These are phyloP conservation scores for Solanum okadae DNA, from an alignment of 257 asterid species.

Conservation along the genomic window DNA sequence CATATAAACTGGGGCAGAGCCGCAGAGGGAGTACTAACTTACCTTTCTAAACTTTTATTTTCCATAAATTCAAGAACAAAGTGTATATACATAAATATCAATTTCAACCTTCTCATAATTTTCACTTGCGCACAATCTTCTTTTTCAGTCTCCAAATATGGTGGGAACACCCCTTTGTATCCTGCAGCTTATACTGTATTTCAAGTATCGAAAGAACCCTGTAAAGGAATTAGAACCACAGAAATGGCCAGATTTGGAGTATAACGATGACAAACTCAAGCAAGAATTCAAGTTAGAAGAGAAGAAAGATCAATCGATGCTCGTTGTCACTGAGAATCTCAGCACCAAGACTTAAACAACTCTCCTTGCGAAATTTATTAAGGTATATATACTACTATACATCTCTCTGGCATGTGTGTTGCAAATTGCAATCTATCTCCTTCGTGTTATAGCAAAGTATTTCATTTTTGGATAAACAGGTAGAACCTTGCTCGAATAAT, in stretches of 20 bases:
- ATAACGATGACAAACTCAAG: not conserved
- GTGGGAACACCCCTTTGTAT: constrained; percentile 68
- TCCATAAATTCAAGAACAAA: not conserved
- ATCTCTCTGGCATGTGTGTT: not conserved
- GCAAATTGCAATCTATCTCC: not conserved
- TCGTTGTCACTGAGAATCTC: not conserved
- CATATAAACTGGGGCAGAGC: not conserved
- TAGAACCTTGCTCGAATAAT: not conserved
- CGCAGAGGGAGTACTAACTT: not conserved
- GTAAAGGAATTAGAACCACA: constrained; percentile 12
- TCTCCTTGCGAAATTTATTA: not conserved
- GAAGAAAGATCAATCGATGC: not conserved
- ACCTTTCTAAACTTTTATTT: not conserved
- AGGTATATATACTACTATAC: not conserved
- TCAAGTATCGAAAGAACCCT: constrained; percentile 38
- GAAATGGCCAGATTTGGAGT: constrained; percentile 31
- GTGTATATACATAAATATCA: not conserved
- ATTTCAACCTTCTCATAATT: not conserved
- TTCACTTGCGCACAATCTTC: not conserved
- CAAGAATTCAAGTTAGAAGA: not conserved
- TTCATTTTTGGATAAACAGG: not conserved
- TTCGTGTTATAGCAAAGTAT: not conserved
- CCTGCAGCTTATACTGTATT: constrained; percentile 64
- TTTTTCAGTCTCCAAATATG: constrained; percentile 54
- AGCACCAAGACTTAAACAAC: not conserved